These are phyloP conservation scores for Ambispora gerdemannii DNA, from an alignment of 192 early-diverging fungal genomes.

Conservation along the genomic window DNA sequence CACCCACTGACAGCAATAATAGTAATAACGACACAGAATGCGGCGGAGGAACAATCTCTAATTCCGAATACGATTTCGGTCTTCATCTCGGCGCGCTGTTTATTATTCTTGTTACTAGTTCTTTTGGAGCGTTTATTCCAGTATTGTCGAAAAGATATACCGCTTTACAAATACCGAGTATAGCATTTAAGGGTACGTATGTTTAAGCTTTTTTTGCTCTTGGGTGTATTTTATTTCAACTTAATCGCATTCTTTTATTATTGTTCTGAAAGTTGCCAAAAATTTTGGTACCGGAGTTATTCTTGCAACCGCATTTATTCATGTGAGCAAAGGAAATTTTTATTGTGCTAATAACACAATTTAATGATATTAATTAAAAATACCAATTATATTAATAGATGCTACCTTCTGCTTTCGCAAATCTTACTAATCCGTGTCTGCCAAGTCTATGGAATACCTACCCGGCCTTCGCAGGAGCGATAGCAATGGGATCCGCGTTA, in stretches of 20 bases:
- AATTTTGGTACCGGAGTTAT: slow-evolving; percentile 63
- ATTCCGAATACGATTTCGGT: slow-evolving; percentile 11
- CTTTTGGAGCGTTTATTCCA: slow-evolving; percentile 45
- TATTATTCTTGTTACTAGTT: slow-evolving; percentile 52
- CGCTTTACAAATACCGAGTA: neutral
- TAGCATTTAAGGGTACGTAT: slow-evolving; percentile 2
- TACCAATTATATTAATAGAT: slow-evolving; percentile 34
- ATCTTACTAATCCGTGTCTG: slow-evolving; percentile 38
- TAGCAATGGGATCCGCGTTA: slow-evolving; percentile 26
- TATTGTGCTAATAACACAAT: neutral
- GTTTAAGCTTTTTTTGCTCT: neutral
- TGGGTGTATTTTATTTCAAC: neutral
- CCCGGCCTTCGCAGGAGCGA: slow-evolving; percentile 22
- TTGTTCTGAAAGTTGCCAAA: slow-evolving; percentile 21
- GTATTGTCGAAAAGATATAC: slow-evolving; percentile 32
- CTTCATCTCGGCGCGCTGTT: slow-evolving; percentile 56
- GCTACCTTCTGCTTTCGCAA: slow-evolving; percentile 47
- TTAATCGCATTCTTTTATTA: neutral
- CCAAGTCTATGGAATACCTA: slow-evolving; percentile 17
- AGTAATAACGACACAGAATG: too few relatives aligned
- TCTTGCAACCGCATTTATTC: slow-evolving; percentile 72
- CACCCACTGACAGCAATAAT: too few relatives aligned
- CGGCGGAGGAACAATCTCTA: too few relatives aligned
- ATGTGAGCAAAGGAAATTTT: slow-evolving; percentile 34
- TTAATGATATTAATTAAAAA: neutral